Base-by-base conservation (phyloP, 129 eudicot species). In the Flaveria brownii region DNA sequence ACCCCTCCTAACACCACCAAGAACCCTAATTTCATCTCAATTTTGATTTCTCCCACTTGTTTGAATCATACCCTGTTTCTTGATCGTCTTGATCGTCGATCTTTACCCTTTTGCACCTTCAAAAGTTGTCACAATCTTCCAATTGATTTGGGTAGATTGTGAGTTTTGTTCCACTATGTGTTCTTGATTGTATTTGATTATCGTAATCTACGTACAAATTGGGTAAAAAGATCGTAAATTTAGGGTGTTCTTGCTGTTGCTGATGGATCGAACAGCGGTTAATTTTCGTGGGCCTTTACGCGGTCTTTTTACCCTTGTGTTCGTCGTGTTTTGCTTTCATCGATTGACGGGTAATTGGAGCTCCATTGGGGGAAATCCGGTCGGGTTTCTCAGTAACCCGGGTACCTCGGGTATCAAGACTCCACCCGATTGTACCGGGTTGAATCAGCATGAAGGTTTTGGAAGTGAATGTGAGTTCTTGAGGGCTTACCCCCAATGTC, bases 401-500 rank as follows among this genome's bases (percentile, higher is more conserved):
- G 23, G 73, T 9, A 79, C 22, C 57, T 42, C 72, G 36, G 9
- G 65, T 56, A 74, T 80, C 75, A 57, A 17, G 18, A 74, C 70
- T 11, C 85, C 89, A 52, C 69, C 74, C 3, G 82, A 81, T 67
- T 92, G 97, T 70, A 47, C 68, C 2, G 96, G 90, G 42, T 52
- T 92, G 2, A 62, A 76, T 63, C 79, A 82, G 13, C 92, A 87
- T 45, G 72, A 74, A 30, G 96, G 92, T 23, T 92, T 62, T 43
- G 66, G 1, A 43, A 80, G 74, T 50, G 33, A 61, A 66, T 90
- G 98, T 70, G 98, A 88, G 81, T 92, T 76, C 86, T 79, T 90
- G 74, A 68, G 12, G 18, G 90, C 84, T 33, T 54, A 85, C 64
- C 96, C 96, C 1, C 85, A 82, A 20, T 92, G 98, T 60, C 78